Percentiles rank a stretch among this genome's conserved stretches.
Conservation (phyloP, 2,329 filamentous ascomycete species). For the Arthrobotrys sinensis region DNA sequence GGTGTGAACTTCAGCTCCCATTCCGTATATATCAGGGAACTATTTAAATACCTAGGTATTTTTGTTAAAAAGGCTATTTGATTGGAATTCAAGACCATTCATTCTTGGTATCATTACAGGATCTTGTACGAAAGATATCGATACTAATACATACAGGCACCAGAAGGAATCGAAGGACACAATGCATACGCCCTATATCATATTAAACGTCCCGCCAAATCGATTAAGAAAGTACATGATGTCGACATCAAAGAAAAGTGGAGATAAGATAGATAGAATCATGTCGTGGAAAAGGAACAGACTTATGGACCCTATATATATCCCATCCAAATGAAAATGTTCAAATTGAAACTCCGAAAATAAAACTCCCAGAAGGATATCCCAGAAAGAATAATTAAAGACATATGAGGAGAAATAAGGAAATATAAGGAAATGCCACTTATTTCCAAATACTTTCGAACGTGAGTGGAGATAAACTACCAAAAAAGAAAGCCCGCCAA, state of each 20-base stretch:
- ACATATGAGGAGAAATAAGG: not conserved
- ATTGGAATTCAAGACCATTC: not conserved
- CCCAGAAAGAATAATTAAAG: not conserved
- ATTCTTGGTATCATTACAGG: not conserved
- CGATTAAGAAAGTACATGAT: not conserved
- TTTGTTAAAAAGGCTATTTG: no score
- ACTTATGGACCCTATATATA: constrained; percentile 3
- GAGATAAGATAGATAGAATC: constrained; percentile 7
- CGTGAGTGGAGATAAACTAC: constrained; percentile 6
- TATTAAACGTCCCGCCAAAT: not conserved
- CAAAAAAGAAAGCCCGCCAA: not conserved
- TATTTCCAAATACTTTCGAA: constrained; percentile 1
- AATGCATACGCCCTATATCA: not conserved
- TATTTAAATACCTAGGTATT: no score
- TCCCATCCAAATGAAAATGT: not conserved
- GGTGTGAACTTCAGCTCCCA: no score
- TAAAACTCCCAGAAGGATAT: constrained; percentile 12
- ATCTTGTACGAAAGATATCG: not conserved
- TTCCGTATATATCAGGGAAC: no score
- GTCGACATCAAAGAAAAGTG: constrained; percentile 2
- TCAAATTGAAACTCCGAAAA: constrained; percentile 1
- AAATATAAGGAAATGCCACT: not conserved
- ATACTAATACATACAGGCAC: constrained; percentile 2
- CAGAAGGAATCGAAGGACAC: no score
- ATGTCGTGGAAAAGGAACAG: not conserved